phyloP scores from a whole-genome alignment of 345 rosid genomes.

The Ceriops decandra region DNA sequence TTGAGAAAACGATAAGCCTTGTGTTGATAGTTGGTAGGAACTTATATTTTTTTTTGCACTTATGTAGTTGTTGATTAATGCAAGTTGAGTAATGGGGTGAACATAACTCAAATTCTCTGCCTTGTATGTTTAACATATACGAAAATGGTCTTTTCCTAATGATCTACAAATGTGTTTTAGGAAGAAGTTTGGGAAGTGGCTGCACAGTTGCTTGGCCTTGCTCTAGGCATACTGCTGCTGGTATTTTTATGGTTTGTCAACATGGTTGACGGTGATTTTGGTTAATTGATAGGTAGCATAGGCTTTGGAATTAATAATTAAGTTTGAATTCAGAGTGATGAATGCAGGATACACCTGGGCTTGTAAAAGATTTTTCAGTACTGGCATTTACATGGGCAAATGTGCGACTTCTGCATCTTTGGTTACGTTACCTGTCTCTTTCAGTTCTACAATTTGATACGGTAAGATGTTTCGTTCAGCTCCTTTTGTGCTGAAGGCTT shows the following conservation, averaged over 20 bases:
- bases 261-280: not conserved
- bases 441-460: slow-evolving; percentile 63
- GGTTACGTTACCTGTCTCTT: slow-evolving; percentile 86
- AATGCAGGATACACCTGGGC: slow-evolving; percentile 83
- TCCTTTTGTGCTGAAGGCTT: slow-evolving; percentile 13
- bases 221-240: slow-evolving; percentile 76
- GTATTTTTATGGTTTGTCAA: slow-evolving; percentile 32
- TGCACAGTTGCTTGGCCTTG: slow-evolving; percentile 91
- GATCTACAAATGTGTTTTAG: slow-evolving; percentile 37
- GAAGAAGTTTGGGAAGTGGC: slow-evolving; percentile 99
- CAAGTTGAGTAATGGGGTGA: not conserved
- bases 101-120: not conserved
- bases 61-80: not conserved
- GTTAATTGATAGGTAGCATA: not conserved
- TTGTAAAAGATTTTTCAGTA: slow-evolving; percentile 63
- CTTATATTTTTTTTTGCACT: not conserved
- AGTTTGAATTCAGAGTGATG: slow-evolving; percentile 15
- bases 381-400: slow-evolving; percentile 72
- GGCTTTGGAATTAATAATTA: not conserved
- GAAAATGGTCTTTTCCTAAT: slow-evolving; percentile 11
- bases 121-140: not conserved
- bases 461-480: slow-evolving; percentile 33
- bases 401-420: slow-evolving; percentile 74
- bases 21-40: not conserved
- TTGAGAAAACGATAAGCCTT: not conserved